Percentiles rank a stretch among this genome's conserved stretches.
These are phyloP conservation scores for Hyaloperonospora arabidopsidis DNA, from an alignment of 352 stramenopile species.

Conservation along the genomic window DNA sequence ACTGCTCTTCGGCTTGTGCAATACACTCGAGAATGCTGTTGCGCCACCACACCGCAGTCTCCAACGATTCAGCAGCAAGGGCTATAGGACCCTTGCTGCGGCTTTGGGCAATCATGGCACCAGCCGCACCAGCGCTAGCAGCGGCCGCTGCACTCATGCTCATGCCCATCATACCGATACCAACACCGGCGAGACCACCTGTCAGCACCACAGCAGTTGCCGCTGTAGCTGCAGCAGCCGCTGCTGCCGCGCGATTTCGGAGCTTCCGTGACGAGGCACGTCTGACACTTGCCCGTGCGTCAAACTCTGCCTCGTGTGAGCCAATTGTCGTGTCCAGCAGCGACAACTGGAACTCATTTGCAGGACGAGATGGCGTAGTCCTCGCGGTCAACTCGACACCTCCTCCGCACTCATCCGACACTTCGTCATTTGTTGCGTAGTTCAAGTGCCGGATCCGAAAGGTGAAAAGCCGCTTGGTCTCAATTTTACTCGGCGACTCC, in stretches of 20 bases:
- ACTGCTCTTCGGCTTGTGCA: constrained; percentile 75
- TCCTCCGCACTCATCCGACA: constrained; percentile 27
- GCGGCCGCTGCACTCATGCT: constrained; percentile 73
- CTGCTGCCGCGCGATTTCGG: constrained; percentile 51
- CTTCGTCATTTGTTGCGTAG: constrained; percentile 40
- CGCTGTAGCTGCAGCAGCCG: constrained; percentile 61
- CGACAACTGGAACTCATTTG: constrained; percentile 30
- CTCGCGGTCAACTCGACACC: constrained; percentile 18
- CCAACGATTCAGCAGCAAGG: constrained; percentile 69
- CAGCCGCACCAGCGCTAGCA: constrained; percentile 61
- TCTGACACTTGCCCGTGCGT: constrained; percentile 39
- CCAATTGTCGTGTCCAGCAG: constrained; percentile 20
- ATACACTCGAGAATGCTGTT: constrained; percentile 83
- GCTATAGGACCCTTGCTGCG: constrained; percentile 65
- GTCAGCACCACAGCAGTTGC: constrained; percentile 75
- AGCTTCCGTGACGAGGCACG: constrained; percentile 48
- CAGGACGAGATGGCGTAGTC: constrained; percentile 17
- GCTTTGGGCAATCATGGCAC: constrained; percentile 63
- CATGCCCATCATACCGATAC: constrained; percentile 71
- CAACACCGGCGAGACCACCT: constrained; percentile 64
- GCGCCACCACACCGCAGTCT: constrained; percentile 80
- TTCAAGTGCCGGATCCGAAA: constrained; percentile 69
- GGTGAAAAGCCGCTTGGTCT: constrained; percentile 82
- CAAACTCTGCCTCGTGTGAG: constrained; percentile 31
- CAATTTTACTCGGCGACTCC: constrained; percentile 80